Evolutionary conservation across 495 filamentous ascomycete species (phyloP).

Genomic region (Aspergillus leporis): DNA sequence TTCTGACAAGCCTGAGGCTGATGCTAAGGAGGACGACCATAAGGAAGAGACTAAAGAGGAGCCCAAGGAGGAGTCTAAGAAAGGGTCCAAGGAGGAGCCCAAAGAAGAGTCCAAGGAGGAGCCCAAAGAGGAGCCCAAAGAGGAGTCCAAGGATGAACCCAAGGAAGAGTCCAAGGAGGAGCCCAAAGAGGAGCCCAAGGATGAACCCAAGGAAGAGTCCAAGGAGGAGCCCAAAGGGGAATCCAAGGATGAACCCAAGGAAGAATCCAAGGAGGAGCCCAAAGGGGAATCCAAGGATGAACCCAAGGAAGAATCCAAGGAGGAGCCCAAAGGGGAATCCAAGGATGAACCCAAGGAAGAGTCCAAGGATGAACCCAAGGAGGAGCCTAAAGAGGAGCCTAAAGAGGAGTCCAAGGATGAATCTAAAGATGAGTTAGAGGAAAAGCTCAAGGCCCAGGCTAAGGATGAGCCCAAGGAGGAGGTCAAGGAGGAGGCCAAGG

Average conservation of each 20-base stretch:
- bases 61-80: neutral
- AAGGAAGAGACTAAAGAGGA: neutral
- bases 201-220: neutral
- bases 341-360: conserved; percentile 1
- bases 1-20: neutral
- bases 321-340: neutral
- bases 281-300: no score
- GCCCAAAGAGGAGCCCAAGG: neutral
- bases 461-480: conserved; percentile 3
- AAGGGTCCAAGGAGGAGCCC: neutral
- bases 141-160: neutral
- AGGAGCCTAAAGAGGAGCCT: no score
- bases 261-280: no score
- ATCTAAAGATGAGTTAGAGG: conserved; percentile 14
- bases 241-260: neutral
- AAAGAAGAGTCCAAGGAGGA: neutral
- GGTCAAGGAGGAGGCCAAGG: neutral
- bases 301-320: conserved; percentile 15
- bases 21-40: neutral
- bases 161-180: no score
- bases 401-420: no score
- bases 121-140: neutral
- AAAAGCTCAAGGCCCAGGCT: conserved; percentile 1
- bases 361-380: neutral
- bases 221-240: neutral